Percentiles rank a stretch among this genome's conserved stretches.
These are phyloP conservation scores for Pythium myriotylum DNA, from an alignment of 352 stramenopile genomes.

Conservation along the genomic window DNA sequence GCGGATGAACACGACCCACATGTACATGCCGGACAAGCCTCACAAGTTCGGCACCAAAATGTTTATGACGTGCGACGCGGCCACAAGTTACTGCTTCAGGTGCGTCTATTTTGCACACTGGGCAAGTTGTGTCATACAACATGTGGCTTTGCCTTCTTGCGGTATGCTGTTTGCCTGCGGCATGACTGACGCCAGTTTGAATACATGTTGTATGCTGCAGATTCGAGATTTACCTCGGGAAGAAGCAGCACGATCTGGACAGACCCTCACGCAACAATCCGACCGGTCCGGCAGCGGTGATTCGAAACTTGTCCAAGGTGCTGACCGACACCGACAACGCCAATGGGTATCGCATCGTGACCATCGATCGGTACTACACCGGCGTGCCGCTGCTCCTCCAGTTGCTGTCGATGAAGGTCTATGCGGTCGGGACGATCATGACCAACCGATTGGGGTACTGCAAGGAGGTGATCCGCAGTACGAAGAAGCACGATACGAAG, in stretches of 20 bases:
- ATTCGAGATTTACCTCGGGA: constrained; percentile 20
- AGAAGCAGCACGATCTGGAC: constrained; percentile 2
- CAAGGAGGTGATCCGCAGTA: constrained; percentile 3
- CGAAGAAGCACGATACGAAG: constrained; percentile 14
- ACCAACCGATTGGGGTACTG: constrained; percentile 18
- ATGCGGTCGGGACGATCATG: constrained; percentile 33
- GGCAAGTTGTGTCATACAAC: no score
- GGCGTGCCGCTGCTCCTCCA: constrained; percentile 21
- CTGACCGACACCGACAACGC: neutral
- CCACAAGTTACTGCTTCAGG: constrained; percentile 18
- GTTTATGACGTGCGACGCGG: constrained; percentile 36
- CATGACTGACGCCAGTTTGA: neutral
- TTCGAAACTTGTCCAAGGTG: constrained; percentile 24
- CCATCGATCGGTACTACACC: constrained; percentile 33
- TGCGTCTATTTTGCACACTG: constrained; percentile 14
- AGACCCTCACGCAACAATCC: constrained; percentile 14
- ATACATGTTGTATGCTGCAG: constrained; percentile 13
- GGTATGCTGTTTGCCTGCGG: neutral
- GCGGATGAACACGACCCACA: constrained; percentile 26
- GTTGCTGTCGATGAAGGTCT: constrained; percentile 32
- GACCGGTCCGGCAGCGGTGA: constrained; percentile 23
- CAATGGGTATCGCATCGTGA: neutral
- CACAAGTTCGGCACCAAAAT: constrained; percentile 35
- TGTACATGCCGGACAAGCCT: constrained; percentile 44
- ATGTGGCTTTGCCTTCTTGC: constrained; percentile 3